Conservation (phyloP, 2,329 filamentous ascomycete genomes). For the Xylariaceae sp. region DNA sequence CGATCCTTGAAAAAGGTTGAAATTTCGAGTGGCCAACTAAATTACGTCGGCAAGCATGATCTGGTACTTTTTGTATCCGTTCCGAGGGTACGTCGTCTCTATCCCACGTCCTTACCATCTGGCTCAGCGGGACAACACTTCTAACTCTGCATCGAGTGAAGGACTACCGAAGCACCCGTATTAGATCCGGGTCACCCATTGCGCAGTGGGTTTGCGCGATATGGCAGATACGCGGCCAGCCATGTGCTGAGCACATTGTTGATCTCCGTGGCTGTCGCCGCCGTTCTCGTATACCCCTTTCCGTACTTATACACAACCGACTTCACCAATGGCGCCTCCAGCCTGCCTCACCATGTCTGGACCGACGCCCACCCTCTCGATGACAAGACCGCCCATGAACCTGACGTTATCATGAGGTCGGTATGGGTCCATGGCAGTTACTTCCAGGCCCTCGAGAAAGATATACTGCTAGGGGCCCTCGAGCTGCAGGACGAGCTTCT, state of each 20-base stretch:
- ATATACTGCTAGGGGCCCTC: conserved; percentile 61
- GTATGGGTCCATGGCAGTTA: conserved; percentile 78
- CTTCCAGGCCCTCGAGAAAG: conserved; percentile 65
- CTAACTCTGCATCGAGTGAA: conserved; percentile 32
- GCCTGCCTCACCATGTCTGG: conserved; percentile 75
- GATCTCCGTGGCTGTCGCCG: conserved; percentile 65
- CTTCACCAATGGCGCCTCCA: conserved; percentile 64
- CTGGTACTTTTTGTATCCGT: conserved; percentile 72
- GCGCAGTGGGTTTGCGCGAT: conserved; percentile 58
- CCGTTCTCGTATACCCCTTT: conserved; percentile 67
- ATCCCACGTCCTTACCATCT: conserved; percentile 1
- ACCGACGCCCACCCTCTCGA: conserved; percentile 63
- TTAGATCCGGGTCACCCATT: conserved; percentile 61
- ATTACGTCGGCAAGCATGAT: conserved; percentile 50
- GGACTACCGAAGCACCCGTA: conserved; percentile 68
- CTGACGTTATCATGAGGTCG: conserved; percentile 76
- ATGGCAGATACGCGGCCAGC: conserved; percentile 64
- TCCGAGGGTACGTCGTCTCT: conserved; percentile 59
- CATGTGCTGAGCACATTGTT: conserved; percentile 72
- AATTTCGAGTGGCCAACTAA: conserved; percentile 11
- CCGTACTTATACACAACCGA: conserved; percentile 70
- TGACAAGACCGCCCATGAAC: conserved; percentile 42
- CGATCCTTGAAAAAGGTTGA: conserved; percentile 8
- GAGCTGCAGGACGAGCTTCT: conserved; percentile 66
- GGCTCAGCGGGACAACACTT: conserved; percentile 2